Evolutionary conservation across 805 yeast genomes (phyloP), one percentile per base, ranked within the genome.

Genomic region (Clavispora santaluciae): DNA sequence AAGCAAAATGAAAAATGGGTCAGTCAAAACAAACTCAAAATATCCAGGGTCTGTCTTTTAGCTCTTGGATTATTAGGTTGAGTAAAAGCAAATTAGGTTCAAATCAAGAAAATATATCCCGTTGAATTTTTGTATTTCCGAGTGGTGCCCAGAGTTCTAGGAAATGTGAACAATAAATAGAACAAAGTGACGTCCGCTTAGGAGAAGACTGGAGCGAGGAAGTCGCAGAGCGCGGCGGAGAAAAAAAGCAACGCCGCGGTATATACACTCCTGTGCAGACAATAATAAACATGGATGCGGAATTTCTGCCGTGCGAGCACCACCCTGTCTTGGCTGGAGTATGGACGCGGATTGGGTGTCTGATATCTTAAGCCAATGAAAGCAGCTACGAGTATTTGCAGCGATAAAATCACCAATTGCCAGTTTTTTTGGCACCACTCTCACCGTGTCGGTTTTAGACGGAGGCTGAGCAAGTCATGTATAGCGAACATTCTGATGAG

Each of bases 201-300:
- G 31, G 31, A 28, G 31, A 28, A 28, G 31, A 16, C 31, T 16
- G 20, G 31, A 28, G 31, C 20, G 31, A 28, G 31, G 31, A 28
- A 28, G 12, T 15, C 31, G 31, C 31, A 28, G 20, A 28, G 31
- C 20, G 20, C 31, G 31, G 31, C 31, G 31, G 31, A 28, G 31
- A 20, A 28, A 28, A 28, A 28, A 28, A 28, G 31, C 31, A 28
- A 28, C 12, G 20, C 31, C 5, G 31, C 20, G 16, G 31, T 20
- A 28, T 12, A 28, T 16, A 28, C 31, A 15, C 31, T 28, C 31
- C 31, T 28, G 31, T 15, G 31, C 31, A 28, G 31, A 28, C 31
- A 28, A 28, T 3, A 28, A 28, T 28, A 28, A 28, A 28, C 31
- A 28, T 25, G 12, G 7, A 16, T 26, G 31, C 31, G 31, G 31